Conservation (phyloP, 225 moss, liverwort and hornwort species). For the Rhytidiadelphus loreus region DNA sequence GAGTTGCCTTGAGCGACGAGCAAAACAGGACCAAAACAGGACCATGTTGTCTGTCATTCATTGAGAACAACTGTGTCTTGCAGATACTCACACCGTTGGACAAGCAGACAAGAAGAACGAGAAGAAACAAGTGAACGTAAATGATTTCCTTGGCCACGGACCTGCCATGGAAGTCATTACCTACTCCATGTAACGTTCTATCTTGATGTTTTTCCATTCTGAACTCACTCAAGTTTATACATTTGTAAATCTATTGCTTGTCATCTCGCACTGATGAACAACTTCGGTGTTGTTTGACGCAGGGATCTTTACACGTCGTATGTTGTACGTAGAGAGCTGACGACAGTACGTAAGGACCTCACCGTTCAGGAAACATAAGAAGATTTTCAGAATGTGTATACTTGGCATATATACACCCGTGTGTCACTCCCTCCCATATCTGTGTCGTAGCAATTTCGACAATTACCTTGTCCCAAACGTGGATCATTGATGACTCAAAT, state of each 20-base stretch:
- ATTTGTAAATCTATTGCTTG: not conserved
- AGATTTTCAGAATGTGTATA: constrained; percentile 1
- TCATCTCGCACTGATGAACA: not conserved
- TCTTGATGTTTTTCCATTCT: not conserved
- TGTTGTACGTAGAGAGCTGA: constrained; percentile 82
- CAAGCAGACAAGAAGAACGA: constrained; percentile 81
- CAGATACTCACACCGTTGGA: not conserved
- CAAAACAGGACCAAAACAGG: too few species aligned
- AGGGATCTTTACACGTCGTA: constrained; percentile 88
- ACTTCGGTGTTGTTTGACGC: not conserved
- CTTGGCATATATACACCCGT: not conserved
- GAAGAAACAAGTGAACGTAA: constrained; percentile 65
- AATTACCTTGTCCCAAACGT: not conserved
- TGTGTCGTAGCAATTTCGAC: not conserved
- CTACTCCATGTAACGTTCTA: constrained; percentile 54
- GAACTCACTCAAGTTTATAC: not conserved
- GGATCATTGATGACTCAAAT: not conserved
- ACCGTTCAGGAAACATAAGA: constrained; percentile 13
- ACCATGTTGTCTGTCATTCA: not conserved
- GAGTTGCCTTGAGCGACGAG: not conserved
- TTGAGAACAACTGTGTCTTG: not conserved
- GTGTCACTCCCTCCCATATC: not conserved
- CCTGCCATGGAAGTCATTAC: constrained; percentile 63
- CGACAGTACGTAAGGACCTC: constrained; percentile 50
- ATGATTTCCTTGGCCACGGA: constrained; percentile 62